Evolutionary conservation across 129 eudicot species (phyloP).

Genomic region (Flaveria sonorensis): DNA sequence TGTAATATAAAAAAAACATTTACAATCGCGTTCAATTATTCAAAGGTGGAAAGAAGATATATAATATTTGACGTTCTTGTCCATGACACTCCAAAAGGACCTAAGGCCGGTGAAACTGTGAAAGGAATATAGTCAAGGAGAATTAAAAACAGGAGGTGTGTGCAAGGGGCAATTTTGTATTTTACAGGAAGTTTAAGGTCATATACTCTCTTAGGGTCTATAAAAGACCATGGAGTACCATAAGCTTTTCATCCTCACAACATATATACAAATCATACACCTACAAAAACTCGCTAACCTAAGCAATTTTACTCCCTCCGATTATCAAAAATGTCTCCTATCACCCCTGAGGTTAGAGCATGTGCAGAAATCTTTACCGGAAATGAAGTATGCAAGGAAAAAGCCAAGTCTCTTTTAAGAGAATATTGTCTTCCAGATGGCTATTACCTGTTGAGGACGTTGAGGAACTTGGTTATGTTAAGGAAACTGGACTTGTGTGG

Average conservation of each 20-base stretch:
- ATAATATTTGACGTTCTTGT: neutral
- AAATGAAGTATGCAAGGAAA: conserved; percentile 46
- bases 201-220: neutral
- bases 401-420: conserved; percentile 41
- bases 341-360: conserved; percentile 55
- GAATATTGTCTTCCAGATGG: conserved; percentile 55
- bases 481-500: conserved; percentile 65
- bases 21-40: neutral
- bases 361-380: conserved; percentile 50
- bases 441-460: conserved; percentile 50
- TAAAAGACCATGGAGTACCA: neutral
- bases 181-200: neutral
- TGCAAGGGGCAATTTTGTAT: neutral
- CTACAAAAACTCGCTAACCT: neutral
- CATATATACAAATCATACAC: conserved; percentile 2
- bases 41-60: neutral
- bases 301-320: neutral
- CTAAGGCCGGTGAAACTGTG: neutral
- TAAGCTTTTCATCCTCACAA: neutral
- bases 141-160: neutral
- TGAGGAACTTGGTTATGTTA: conserved; percentile 50
- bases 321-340: conserved; percentile 40
- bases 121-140: neutral
- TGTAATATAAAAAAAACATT: neutral
- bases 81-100: neutral